Base-by-base conservation (phyloP, 1,284 basidiomycete genomes). In the Irpex sp. region DNA sequence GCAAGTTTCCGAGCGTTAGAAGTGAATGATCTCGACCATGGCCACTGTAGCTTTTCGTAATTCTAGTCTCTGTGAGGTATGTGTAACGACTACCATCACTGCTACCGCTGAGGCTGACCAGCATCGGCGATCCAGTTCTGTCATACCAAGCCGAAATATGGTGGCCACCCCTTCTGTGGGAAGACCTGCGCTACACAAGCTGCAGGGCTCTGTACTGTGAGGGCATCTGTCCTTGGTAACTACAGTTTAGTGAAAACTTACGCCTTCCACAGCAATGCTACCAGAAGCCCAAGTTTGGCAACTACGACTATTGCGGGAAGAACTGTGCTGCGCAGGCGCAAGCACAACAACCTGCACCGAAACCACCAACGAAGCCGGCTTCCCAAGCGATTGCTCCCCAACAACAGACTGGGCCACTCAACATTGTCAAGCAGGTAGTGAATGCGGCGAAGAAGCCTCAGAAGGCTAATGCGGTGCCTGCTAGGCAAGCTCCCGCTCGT, bases 251-350 rank as follows among this genome's bases (percentile, higher is more conserved):
- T 39, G 21, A 14, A 19, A 2, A 52, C 56, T 48, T 14, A 35
- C 52, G 36, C 33, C 12, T n/a, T 5, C 35, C 52, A 8, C 58
- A 86, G 85, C 80, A 81, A 59, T 87, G 85, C 64, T 78, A 81
- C 63, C 73, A 77, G 68, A 82, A 82, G 64, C 82, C 83, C 23
- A 84, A 78, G 67, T 83, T 79, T 63, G 76, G 74, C 19, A 76
- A 72, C 59, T 78, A 82, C 65, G 73, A 77, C 16, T 86, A 81
- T 64, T 87, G 85, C 66, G 84, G 84, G 51, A 83, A 84, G 73
- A 85, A 81, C 53, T 87, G 85, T 66, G 84, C 83, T 18, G 67
- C 72, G 33, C 75, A 83, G 67, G 84, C 80, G 49, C 58, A 63
- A 37, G 62, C 61, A 60, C 65, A 36, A 73, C 68, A 59, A 28